phyloP scores from a whole-genome alignment of 1,284 basidiomycete species.

The Filobasidium uniguttulatum region DNA sequence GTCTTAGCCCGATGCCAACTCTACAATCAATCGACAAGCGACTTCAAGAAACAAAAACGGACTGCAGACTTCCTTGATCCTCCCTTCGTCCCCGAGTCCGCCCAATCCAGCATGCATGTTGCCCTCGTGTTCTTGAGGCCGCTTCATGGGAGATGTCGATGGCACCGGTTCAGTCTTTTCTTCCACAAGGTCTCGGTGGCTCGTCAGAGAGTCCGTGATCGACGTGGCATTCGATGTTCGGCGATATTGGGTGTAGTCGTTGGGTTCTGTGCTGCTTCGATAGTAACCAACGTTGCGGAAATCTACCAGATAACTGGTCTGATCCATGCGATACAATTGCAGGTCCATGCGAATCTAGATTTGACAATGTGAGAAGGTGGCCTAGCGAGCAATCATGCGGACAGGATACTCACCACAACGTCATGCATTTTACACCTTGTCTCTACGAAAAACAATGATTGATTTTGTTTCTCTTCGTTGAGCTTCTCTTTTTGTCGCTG shows the following conservation, averaged over 20 bases:
- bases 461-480: constrained; percentile 41
- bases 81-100: constrained; percentile 19
- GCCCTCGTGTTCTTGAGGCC: not conserved
- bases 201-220: constrained; percentile 26
- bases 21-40: constrained; percentile 51
- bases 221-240: constrained; percentile 37
- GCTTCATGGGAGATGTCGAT: constrained; percentile 3
- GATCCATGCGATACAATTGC: constrained; percentile 90
- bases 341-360: constrained; percentile 84
- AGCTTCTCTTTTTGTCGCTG: constrained; percentile 33
- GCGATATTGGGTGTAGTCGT: constrained; percentile 54
- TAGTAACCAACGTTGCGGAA: constrained; percentile 95
- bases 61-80: constrained; percentile 64
- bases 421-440: constrained; percentile 78
- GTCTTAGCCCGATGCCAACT: constrained; percentile 29
- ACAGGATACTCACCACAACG: constrained; percentile 57
- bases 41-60: constrained; percentile 97
- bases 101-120: not conserved
- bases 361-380: not conserved
- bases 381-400: too few relatives aligned
- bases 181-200: not conserved
- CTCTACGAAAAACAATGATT: constrained; percentile 81
- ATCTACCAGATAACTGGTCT: constrained; percentile 91
- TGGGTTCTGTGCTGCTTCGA: constrained; percentile 32
- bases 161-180: constrained; percentile 15